phyloP scores from a whole-genome alignment of 2,329 filamentous ascomycete species.

The Fusarium nygamai region DNA sequence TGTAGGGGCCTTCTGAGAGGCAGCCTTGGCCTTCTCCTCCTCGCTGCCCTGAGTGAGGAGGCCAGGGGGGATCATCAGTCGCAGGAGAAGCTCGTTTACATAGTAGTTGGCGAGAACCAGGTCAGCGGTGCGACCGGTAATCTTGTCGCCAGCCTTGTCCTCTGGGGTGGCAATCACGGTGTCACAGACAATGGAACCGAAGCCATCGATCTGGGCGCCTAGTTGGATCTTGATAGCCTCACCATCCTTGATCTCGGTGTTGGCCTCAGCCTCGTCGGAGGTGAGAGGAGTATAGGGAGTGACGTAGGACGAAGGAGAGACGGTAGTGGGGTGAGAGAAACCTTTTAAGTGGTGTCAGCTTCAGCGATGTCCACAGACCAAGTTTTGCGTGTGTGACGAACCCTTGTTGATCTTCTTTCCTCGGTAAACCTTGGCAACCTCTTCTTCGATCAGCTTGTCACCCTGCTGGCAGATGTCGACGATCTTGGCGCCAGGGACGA shows the following conservation, averaged over 20 bases:
- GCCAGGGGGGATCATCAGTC: constrained; percentile 91
- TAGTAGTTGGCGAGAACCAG: constrained; percentile 92
- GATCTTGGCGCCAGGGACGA: constrained; percentile 89
- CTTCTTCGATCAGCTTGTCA: constrained; percentile 93
- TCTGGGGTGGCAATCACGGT: constrained; percentile 78
- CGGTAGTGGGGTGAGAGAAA: constrained; percentile 91
- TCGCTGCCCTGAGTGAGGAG: constrained; percentile 84
- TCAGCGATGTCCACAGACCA: constrained; percentile 22
- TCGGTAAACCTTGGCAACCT: constrained; percentile 95
- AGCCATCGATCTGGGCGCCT: constrained; percentile 98
- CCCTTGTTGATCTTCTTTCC: constrained; percentile 97
- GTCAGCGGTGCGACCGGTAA: constrained; percentile 84
- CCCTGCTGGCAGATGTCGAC: constrained; percentile 94
- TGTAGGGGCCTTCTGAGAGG: constrained; percentile 81
- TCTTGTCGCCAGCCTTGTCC: constrained; percentile 68
- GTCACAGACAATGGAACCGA: constrained; percentile 95
- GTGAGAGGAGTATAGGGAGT: constrained; percentile 95
- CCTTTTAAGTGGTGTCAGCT: constrained; percentile 59
- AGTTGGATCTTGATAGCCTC: constrained; percentile 98
- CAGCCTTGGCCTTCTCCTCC: constrained; percentile 94
- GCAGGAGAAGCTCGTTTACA: constrained; percentile 92
- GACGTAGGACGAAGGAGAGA: constrained; percentile 93
- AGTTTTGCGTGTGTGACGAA: constrained; percentile 51
- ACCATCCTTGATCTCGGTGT: constrained; percentile 79
- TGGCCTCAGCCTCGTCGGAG: constrained; percentile 86